Conservation (phyloP, 106 monocot genomes). For the Vanilla planifolia region DNA sequence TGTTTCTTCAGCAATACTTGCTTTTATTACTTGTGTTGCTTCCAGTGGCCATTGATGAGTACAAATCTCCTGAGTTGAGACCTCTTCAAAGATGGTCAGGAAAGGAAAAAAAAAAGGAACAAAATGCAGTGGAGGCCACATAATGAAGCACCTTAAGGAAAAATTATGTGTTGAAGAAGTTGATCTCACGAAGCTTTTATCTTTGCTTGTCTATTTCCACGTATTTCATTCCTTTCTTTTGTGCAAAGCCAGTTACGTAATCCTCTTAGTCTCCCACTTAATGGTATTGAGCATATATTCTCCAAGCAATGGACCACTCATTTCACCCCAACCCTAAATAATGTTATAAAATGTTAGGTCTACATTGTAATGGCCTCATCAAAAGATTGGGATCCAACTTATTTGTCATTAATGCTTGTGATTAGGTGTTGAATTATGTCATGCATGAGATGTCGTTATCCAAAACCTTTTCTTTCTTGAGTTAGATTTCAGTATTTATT, state of each 20-base stretch:
- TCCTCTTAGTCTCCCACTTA: not conserved
- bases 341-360: not conserved
- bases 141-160: not conserved
- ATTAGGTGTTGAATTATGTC: not conserved
- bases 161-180: not conserved
- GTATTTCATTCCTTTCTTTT: not conserved
- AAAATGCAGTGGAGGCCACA: not conserved
- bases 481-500: too few species aligned
- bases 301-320: not conserved
- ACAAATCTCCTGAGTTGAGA: too few species aligned
- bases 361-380: not conserved
- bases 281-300: not conserved
- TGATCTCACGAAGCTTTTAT: not conserved
- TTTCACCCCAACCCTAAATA: not conserved
- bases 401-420: not conserved
- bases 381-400: not conserved
- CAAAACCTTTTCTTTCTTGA: too few species aligned
- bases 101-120: not conserved
- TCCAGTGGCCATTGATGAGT: too few species aligned
- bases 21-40: too few species aligned
- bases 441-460: not conserved
- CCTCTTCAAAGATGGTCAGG: too few species aligned
- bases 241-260: not conserved
- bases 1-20: too few species aligned
- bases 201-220: not conserved